Evolutionary conservation across 202 grass and related monocot genomes (phyloP).

Genomic region (Carex sylvatica): DNA sequence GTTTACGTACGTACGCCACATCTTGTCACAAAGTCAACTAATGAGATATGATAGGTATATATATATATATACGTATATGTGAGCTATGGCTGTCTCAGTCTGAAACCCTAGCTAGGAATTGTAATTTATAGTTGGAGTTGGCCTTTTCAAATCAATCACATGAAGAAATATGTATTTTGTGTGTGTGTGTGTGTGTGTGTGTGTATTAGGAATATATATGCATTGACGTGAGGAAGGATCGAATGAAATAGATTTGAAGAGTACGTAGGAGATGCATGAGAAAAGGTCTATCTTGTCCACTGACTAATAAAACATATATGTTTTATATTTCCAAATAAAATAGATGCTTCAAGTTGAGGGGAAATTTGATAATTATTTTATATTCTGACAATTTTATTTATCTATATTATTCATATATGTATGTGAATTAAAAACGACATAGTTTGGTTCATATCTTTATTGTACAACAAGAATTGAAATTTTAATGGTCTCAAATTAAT

Average conservation of each 20-base stretch:
- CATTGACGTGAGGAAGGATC: not conserved
- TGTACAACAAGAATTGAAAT: no score
- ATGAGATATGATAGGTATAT: not conserved
- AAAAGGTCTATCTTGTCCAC: slow-evolving; percentile 29
- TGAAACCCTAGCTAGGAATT: not conserved
- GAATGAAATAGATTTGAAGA: slow-evolving; percentile 1
- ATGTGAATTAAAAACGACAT: no score
- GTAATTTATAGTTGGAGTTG: slow-evolving; percentile 9
- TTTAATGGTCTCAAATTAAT: no score
- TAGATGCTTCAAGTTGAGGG: no score
- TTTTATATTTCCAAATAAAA: not conserved
- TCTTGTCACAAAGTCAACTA: slow-evolving; percentile 41
- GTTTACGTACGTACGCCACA: not conserved
- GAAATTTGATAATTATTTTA: no score
- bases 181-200: no score
- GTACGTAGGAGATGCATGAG: slow-evolving; percentile 6
- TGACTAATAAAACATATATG: not conserved
- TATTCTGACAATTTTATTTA: no score
- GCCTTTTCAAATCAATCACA: slow-evolving; percentile 41
- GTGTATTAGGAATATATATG: slow-evolving; percentile 3
- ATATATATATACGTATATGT: slow-evolving; percentile 18
- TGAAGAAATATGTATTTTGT: not conserved
- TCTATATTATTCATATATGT: no score
- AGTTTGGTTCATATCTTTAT: no score
- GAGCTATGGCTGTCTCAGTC: slow-evolving; percentile 14